Conservation (phyloP, 176 grass and related monocot species). For the Alloteropsis semialata region DNA sequence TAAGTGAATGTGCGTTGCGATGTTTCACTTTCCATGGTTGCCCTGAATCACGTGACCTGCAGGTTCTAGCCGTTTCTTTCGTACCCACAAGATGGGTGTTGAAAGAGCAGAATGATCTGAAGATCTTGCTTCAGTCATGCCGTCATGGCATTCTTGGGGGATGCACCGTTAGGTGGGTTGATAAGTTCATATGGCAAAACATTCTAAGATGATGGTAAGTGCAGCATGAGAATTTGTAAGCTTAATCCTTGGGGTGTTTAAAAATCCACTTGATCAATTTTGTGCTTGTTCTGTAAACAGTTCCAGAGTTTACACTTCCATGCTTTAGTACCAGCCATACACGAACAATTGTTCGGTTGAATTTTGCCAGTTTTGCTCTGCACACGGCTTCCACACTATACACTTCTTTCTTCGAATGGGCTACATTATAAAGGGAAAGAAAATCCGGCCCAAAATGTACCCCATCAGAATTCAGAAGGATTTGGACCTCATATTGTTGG, state of each 20-base stretch:
- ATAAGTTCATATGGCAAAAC: neutral
- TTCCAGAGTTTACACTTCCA: too few species aligned
- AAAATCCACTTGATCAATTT: neutral
- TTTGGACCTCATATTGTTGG: neutral
- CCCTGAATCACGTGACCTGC: constrained; percentile 25
- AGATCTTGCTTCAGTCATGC: neutral
- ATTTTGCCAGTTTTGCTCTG: neutral
- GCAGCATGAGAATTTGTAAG: neutral
- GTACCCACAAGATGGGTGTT: neutral
- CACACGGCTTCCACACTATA: neutral
- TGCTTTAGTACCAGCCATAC: too few species aligned
- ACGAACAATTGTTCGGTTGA: too few species aligned
- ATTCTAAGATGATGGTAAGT: neutral
- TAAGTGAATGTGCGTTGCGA: neutral
- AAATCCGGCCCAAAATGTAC: neutral
- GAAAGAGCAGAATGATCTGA: neutral
- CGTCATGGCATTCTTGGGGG: neutral
- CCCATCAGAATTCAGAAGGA: neutral
- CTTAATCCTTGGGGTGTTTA: neutral
- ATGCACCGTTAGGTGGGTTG: too few species aligned
- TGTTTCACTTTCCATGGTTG: neutral
- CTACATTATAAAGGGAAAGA: neutral
- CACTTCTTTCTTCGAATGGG: neutral
- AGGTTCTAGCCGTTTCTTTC: neutral
- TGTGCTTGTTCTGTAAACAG: neutral